Base-by-base conservation (phyloP, 2,329 filamentous ascomycete species). In the Albifimbria verrucaria region DNA sequence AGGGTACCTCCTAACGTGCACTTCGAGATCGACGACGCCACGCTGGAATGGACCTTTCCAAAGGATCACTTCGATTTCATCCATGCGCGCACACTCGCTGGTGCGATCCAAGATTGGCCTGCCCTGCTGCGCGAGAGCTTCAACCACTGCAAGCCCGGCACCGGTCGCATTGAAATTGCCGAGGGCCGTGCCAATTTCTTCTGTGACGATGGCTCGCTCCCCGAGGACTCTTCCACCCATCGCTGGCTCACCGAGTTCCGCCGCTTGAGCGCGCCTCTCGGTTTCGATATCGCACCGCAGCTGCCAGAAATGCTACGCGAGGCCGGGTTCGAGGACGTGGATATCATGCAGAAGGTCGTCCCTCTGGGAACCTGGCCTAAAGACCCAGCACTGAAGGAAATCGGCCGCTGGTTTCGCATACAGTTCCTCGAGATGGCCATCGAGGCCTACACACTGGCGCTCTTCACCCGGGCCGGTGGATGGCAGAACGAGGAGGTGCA, bases 21-120 rank as follows among this genome's bases (percentile, higher is more conserved):
- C 52, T 88, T 88, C 59, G 75, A 85, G 52, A 78, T 88, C 32
- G 85, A 89, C 62, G 85, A 89, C 62, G 79, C 81, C 32, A 82
- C 85, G 62, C 77, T 82, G 61, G 62, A 69, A 24, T 74, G 58
- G 68, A 70, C 60, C 49, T 66, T 54, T 55, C 36, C 53, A 54
- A 39, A 51, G 36, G 36, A 28, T 17, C 9, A 48, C 18, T 58
- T 58, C 39, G 58, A 55, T 25, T 54, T 53, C 45, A 54, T 59
- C 24, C 53, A 57, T 43, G 57, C 54, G 24, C 36, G 36, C 10
- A 63, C 68, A 6, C 57, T 71, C 18, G 63, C 64, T 2, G 68
- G 68, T 3, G 69, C 68, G 1, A 69, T 66, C 1, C 55, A 64
- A 1, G 52, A 72, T 51, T 71, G 67, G 62, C 52, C 60, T 2